A percentile compares a stretch with the other conserved stretches of the same genome.
phyloP scores from a whole-genome alignment of 345 rosid species.

The Rhodamnia argentea region DNA sequence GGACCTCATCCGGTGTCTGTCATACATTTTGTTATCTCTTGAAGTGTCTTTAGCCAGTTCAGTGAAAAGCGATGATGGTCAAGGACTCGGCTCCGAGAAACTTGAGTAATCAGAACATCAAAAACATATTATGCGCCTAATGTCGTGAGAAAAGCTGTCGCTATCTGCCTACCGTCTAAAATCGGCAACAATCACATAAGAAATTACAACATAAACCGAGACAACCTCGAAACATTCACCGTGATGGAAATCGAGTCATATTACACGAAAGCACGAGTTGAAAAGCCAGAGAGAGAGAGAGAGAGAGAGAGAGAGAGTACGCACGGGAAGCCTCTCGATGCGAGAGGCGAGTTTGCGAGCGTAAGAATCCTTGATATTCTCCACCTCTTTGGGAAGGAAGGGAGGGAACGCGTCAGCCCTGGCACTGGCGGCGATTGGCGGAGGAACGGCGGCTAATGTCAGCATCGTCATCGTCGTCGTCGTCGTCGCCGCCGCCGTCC shows the following conservation, averaged over 20 bases:
- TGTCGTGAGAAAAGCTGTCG: neutral
- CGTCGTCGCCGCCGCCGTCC: neutral
- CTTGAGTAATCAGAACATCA: neutral
- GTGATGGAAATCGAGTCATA: neutral
- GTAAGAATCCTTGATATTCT: slow-evolving; percentile 34
- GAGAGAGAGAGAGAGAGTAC: neutral
- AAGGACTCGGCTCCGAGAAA: neutral
- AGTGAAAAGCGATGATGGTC: neutral
- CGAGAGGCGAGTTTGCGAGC: slow-evolving; percentile 55
- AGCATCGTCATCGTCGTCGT: neutral
- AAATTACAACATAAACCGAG: neutral
- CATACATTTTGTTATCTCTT: neutral
- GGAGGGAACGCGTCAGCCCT: slow-evolving; percentile 26
- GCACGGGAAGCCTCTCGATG: slow-evolving; percentile 53
- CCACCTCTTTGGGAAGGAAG: slow-evolving; percentile 50
- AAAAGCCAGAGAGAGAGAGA: neutral
- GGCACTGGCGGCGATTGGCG: slow-evolving; percentile 8
- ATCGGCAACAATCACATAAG: neutral
- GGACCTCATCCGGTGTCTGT: neutral
- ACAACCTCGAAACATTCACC: neutral
- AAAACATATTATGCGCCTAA: neutral
- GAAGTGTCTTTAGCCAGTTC: neutral
- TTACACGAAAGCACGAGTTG: neutral
- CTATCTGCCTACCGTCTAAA: neutral
- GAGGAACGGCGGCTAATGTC: slow-evolving; percentile 4